Evolutionary conservation across 768 basidiomycete genomes (phyloP).

Genomic region (Macrolepiota fuliginosa): DNA sequence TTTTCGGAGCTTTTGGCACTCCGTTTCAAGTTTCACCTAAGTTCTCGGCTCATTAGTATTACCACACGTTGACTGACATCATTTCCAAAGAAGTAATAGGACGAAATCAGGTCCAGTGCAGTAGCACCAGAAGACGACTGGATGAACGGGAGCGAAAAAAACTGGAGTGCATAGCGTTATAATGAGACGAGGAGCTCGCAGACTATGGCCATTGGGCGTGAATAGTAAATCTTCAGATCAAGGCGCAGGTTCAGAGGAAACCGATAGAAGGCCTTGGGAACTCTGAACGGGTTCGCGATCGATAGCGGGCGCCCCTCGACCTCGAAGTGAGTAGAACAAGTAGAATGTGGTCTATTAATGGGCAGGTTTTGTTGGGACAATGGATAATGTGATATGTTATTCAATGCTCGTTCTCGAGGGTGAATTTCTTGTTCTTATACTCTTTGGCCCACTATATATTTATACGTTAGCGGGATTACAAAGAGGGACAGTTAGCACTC

Average conservation of each 20-base stretch:
- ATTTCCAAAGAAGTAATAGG: neutral
- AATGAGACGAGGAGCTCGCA: neutral
- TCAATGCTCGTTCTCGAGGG: constrained; percentile 2
- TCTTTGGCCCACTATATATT: constrained; percentile 33
- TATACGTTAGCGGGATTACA: neutral
- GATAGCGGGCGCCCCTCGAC: neutral
- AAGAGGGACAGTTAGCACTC: constrained; percentile 22
- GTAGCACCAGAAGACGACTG: neutral
- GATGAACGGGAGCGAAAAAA: neutral
- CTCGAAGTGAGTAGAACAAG: neutral
- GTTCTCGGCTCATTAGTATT: neutral
- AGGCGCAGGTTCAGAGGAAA: neutral
- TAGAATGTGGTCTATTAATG: neutral
- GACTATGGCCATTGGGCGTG: neutral
- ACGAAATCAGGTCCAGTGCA: neutral
- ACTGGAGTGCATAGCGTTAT: neutral
- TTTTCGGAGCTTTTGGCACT: neutral
- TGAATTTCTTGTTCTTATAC: constrained; percentile 20
- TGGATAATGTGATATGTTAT: neutral
- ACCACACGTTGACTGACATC: neutral
- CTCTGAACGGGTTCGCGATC: neutral
- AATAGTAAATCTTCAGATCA: neutral
- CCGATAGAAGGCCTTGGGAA: neutral
- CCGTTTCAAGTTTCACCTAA: neutral
- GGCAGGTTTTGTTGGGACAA: neutral